Evolutionary conservation across 2,329 filamentous ascomycete genomes (phyloP).

Genomic region (Hypoxylon sp.): DNA sequence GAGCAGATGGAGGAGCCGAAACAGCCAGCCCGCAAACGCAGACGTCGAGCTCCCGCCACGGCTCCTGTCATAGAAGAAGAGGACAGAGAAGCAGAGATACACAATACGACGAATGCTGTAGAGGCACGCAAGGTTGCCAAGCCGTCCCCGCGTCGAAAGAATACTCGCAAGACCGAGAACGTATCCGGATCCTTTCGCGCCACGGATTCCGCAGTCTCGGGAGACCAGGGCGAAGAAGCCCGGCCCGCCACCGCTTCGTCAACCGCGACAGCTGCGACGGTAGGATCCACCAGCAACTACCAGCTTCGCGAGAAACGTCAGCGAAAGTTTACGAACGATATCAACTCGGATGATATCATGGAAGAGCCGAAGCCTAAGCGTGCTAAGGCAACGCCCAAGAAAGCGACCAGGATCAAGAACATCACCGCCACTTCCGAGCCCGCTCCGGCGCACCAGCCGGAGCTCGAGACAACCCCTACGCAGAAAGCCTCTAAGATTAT

Average conservation of each 20-base stretch:
- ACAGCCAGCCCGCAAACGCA: conserved; percentile 41
- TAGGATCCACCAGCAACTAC: conserved; percentile 60
- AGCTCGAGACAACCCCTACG: conserved; percentile 15
- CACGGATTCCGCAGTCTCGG: conserved; percentile 48
- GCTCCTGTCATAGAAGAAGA: conserved; percentile 26
- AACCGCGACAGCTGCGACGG: conserved; percentile 57
- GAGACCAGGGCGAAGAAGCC: conserved; percentile 52
- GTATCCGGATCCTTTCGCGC: conserved; percentile 52
- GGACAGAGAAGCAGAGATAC: no score
- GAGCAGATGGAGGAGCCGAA: conserved; percentile 17
- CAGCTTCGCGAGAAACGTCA: conserved; percentile 62
- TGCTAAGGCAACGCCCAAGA: conserved; percentile 39
- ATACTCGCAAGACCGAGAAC: conserved; percentile 47
- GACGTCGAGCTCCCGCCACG: conserved; percentile 30
- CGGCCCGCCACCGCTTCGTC: conserved; percentile 63
- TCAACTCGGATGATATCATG: conserved; percentile 51
- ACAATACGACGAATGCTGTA: conserved; percentile 21
- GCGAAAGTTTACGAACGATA: conserved; percentile 61
- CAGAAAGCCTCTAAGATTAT: conserved; percentile 43
- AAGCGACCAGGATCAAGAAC: conserved; percentile 39
- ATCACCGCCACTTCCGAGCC: conserved; percentile 27
- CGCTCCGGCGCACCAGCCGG: conserved; percentile 16
- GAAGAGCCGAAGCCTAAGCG: conserved; percentile 44
- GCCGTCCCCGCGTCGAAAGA: conserved; percentile 25
- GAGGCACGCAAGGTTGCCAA: conserved; percentile 22